Evolutionary conservation across 108 stramenopile species (phyloP).

Genomic region (Asterionellopsis glacialis): DNA sequence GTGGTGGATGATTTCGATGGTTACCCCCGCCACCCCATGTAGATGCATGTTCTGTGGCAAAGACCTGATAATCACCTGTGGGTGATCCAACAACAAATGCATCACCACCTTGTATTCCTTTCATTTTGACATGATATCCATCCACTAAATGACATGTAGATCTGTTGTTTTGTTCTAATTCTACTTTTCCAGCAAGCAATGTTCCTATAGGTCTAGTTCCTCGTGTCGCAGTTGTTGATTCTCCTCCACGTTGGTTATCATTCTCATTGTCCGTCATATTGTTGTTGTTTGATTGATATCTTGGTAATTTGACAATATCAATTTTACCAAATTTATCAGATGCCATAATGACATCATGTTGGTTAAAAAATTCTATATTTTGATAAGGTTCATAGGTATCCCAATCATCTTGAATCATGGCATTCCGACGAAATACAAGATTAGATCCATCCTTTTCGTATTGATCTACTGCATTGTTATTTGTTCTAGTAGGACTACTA

Average conservation of each 20-base stretch:
- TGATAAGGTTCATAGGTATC: background rate
- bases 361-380: slow-evolving; percentile 11
- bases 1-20: background rate
- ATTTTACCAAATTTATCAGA: slow-evolving; percentile 12
- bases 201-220: background rate
- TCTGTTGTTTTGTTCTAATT: too few species aligned
- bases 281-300: background rate
- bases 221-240: too few species aligned
- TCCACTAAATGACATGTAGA: too few species aligned
- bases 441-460: too few species aligned
- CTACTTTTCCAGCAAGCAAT: too few species aligned
- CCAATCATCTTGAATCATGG: too few species aligned
- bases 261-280: background rate
- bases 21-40: background rate
- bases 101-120: background rate
- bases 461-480: too few species aligned
- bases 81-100: slow-evolving; percentile 7
- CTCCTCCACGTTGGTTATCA: too few species aligned
- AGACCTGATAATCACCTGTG: slow-evolving; percentile 5
- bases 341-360: slow-evolving; percentile 20
- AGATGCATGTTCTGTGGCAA: background rate
- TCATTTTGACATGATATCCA: too few species aligned
- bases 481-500: too few species aligned
- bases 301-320: slow-evolving; percentile 19
- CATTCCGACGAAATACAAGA: too few species aligned